These are phyloP conservation scores for Xylariaceae sp. DNA, from an alignment of 2,329 filamentous ascomycete genomes.

Conservation along the genomic window DNA sequence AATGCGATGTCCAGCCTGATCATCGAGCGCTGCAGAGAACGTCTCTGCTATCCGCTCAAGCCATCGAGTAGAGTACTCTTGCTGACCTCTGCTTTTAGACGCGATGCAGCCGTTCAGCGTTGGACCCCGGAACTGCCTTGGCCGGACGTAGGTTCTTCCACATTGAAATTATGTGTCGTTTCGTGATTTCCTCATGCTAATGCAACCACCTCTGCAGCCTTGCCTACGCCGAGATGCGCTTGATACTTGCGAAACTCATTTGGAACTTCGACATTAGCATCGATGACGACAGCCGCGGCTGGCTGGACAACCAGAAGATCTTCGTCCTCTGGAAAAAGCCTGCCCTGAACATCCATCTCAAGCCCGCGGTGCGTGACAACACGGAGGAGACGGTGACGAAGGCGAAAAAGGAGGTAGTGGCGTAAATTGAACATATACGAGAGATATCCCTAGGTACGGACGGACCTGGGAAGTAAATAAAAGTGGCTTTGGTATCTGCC, in stretches of 20 bases:
- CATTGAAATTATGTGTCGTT: neutral
- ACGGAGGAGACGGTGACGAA: too few relatives aligned
- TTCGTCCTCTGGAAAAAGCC: constrained; percentile 33
- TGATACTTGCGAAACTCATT: constrained; percentile 36
- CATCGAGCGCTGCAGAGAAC: neutral
- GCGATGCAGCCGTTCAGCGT: constrained; percentile 35
- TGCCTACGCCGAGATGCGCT: constrained; percentile 39
- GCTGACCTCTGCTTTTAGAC: constrained; percentile 12
- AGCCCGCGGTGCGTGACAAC: constrained; percentile 9
- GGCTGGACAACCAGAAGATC: constrained; percentile 30
- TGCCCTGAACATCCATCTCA: constrained; percentile 29
- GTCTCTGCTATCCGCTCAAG: neutral
- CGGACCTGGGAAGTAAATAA: too few relatives aligned
- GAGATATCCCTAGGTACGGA: too few relatives aligned
- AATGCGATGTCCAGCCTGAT: neutral
- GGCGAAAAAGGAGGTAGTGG: too few relatives aligned
- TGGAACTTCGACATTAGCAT: constrained; percentile 37
- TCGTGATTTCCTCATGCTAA: neutral
- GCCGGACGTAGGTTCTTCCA: constrained; percentile 33
- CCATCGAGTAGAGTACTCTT: neutral
- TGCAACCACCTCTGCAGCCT: constrained; percentile 26
- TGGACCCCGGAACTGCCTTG: constrained; percentile 38
- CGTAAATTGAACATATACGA: too few relatives aligned
- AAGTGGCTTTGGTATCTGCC: too few relatives aligned
- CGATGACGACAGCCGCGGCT: constrained; percentile 25